phyloP scores from a whole-genome alignment of 225 moss, liverwort and hornwort species.

The Polytrichum commune region DNA sequence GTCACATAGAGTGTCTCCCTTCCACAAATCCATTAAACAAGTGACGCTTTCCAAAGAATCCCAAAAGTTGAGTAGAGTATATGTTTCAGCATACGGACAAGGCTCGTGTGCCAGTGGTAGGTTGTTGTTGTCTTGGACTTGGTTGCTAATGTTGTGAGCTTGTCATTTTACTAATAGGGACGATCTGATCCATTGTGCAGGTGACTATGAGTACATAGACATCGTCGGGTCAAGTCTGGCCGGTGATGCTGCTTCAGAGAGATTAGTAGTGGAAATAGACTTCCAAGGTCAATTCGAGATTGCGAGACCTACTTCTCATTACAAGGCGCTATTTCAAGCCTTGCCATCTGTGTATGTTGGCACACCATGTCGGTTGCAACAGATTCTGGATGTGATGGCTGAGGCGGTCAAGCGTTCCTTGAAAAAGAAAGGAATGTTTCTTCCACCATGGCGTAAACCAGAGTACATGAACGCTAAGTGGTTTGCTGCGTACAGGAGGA shows the following conservation, averaged over 20 bases:
- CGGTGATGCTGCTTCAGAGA: constrained; percentile 18
- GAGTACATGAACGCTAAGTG: constrained; percentile 88
- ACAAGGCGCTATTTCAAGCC: constrained; percentile 49
- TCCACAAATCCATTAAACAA: no score
- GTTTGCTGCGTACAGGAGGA: constrained; percentile 77
- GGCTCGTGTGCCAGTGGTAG: no score
- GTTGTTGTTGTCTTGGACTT: neutral
- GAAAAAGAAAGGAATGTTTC: constrained; percentile 78
- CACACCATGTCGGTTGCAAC: constrained; percentile 59
- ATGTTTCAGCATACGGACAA: no score
- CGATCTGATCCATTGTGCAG: constrained; percentile 16
- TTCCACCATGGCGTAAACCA: constrained; percentile 90
- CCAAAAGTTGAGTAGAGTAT: no score
- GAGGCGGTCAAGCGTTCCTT: constrained; percentile 76
- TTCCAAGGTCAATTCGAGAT: constrained; percentile 86
- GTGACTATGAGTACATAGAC: constrained; percentile 89
- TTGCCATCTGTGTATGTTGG: constrained; percentile 67
- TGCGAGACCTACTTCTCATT: constrained; percentile 65
- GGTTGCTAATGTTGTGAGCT: neutral
- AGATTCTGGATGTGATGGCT: constrained; percentile 70
- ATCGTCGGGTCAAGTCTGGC: constrained; percentile 24
- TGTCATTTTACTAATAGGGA: neutral
- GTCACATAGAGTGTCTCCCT: no score
- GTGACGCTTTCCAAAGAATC: no score
- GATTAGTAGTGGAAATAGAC: constrained; percentile 70